Evolutionary conservation across 441 rosid genomes (phyloP), one percentile per base, ranked within the genome.

Genomic region (Bocquillonia castaneifolia): DNA sequence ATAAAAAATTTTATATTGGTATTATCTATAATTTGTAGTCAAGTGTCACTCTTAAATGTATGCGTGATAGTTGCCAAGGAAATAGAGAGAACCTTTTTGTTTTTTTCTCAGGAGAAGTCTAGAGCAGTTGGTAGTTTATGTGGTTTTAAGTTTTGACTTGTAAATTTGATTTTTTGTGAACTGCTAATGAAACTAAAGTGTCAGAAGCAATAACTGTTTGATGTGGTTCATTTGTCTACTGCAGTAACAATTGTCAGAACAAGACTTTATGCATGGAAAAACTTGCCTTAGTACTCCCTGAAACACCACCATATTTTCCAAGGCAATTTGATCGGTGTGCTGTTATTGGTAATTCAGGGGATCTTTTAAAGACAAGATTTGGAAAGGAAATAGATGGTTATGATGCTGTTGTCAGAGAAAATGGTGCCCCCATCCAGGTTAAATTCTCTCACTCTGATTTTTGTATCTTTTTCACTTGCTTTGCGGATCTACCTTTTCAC

Each of bases 291-390:
- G 96, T 87, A 51, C 95, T 90, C 66, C 94, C 98, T 66, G 86
- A 85, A 81, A 85, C 75, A 47, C 89, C 93, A 44, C 98, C 97
- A 36, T 94, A 84, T 81, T 70, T 82, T 60, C 97, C 94, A 13
- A 88, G 79, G 67, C 94, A 92, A 83, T 92, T 85, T 70, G 88
- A 75, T 55, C 89, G 83, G 45, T 94, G 99, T 78, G 98, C 97
- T 80, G 98, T 94, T 77, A 84, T 92, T 73, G 98, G 99, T 39
- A 94, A 94, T 81, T 94, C 94, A 0, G 96, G 98, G 71, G 99
- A 92, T 85, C 97, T 94, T 5, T 67, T 90, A 71, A 88, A 92
- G 80, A 92, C 94, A 64, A 86, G 75, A 80, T 94, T 92, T 57
- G 97, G 98, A 54, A 82, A 83, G 73, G 99, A 92, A 85, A 92